Evolutionary conservation across 495 filamentous ascomycete genomes (phyloP).

Genomic region (Penicillium pancosmium): DNA sequence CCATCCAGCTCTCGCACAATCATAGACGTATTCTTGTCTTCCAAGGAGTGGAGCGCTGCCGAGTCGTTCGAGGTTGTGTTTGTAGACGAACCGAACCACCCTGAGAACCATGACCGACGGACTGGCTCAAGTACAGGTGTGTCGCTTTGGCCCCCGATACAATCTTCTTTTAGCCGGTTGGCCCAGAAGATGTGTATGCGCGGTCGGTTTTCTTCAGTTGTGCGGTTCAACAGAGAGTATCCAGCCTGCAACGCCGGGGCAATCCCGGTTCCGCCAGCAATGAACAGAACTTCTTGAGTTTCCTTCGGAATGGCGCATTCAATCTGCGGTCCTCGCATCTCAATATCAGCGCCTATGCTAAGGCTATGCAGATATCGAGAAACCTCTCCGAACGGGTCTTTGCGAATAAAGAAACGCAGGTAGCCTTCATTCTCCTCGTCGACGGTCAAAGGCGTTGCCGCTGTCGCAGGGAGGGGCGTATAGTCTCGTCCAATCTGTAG

Average conservation of each 20-base stretch:
- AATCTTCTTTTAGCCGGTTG: conserved; percentile 60
- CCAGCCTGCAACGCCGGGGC: conserved; percentile 85
- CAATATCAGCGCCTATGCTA: conserved; percentile 60
- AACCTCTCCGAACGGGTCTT: conserved; percentile 59
- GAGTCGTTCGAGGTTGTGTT: background rate
- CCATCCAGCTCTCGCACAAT: conserved; percentile 65
- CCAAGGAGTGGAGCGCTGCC: background rate
- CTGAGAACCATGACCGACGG: conserved; percentile 37
- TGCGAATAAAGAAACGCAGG: conserved; percentile 58
- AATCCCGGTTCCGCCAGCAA: conserved; percentile 93
- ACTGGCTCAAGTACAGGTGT: conserved; percentile 19
- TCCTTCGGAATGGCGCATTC: conserved; percentile 64
- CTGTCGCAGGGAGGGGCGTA: conserved; percentile 73
- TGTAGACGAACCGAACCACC: conserved; percentile 27
- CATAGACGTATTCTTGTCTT: conserved; percentile 23
- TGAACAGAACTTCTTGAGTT: conserved; percentile 68
- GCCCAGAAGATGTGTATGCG: conserved; percentile 71
- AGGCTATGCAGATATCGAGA: conserved; percentile 71
- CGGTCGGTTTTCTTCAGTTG: conserved; percentile 25
- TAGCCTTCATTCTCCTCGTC: conserved; percentile 40
- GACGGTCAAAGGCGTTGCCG: conserved; percentile 24
- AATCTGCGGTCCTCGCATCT: conserved; percentile 75
- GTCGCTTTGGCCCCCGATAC: conserved; percentile 47
- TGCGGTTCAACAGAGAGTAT: conserved; percentile 53
- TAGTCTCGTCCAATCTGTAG: conserved; percentile 87